Evolutionary conservation across 2,329 filamentous ascomycete species (phyloP).

Genomic region (Chalara sp.): DNA sequence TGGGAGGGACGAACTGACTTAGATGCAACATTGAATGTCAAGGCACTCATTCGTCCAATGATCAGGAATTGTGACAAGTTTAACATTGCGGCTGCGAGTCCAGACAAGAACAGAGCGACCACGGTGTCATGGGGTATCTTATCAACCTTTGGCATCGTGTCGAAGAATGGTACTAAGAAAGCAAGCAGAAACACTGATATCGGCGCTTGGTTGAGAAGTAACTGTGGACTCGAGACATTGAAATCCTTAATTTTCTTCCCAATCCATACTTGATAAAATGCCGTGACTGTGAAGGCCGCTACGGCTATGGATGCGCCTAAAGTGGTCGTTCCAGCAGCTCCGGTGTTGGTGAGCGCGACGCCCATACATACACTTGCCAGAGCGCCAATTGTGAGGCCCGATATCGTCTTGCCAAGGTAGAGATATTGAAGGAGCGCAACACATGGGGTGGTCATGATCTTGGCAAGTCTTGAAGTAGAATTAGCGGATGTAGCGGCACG

Average conservation of each 20-base stretch:
- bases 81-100: slow-evolving; percentile 35
- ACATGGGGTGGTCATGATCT: slow-evolving; percentile 40
- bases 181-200: slow-evolving; percentile 37
- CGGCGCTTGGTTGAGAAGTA: slow-evolving; percentile 38
- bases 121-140: slow-evolving; percentile 32
- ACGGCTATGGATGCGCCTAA: slow-evolving; percentile 36
- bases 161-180: slow-evolving; percentile 36
- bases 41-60: slow-evolving; percentile 25
- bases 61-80: slow-evolving; percentile 34
- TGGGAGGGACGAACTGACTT: slow-evolving; percentile 15
- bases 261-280: slow-evolving; percentile 41
- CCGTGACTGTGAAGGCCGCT: slow-evolving; percentile 36
- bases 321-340: slow-evolving; percentile 30
- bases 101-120: slow-evolving; percentile 32
- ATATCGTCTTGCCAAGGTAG: slow-evolving; percentile 34
- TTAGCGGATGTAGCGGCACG: no score
- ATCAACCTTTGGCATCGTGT: slow-evolving; percentile 25
- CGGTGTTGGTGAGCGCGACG: slow-evolving; percentile 36
- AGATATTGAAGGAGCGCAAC: slow-evolving; percentile 39
- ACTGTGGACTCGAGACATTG: slow-evolving; percentile 33
- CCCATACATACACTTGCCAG: slow-evolving; percentile 36
- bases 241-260: slow-evolving; percentile 42
- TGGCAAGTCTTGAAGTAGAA: slow-evolving; percentile 28
- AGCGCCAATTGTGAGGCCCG: slow-evolving; percentile 32
- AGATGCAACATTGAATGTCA: slow-evolving; percentile 26